Evolutionary conservation across 2,329 filamentous ascomycete species (phyloP), one percentile per base, ranked within the genome.

Genomic region (Arthrobotrys sinensis): DNA sequence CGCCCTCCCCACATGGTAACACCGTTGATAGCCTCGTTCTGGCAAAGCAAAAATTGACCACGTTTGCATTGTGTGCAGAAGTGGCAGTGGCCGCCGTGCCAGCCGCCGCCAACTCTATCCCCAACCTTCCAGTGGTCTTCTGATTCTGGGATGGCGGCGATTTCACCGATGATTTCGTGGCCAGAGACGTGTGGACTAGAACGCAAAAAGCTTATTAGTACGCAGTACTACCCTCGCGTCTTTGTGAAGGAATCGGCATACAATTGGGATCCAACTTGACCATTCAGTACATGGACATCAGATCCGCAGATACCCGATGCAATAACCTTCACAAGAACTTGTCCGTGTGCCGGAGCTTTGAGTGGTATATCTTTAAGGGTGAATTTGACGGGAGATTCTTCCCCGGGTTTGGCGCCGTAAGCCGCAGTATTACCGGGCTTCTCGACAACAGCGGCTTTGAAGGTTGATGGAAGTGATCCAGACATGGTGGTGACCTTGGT

Each of bases 161-260:
- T 86, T 11, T 89, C 88, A 10, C 92, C 91, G 68, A 94, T 88
- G 38, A 91, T 85, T 83, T 94, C 92, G 84, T 94, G 92, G 21
- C 92, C 92, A 0, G 91, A 90, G 1, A 90, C 84, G 4, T 89
- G 87, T 0, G 91, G 91, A 81, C 76, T 79, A 52, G 7, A 38
- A 24, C 28, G 2, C 10, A 28, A 24, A 48, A n/a, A 5, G 11
- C 5, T 16, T 6, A 16, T 48, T 57, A 73, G 62, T 28, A 21
- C 34, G 14, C 5, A 32, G 12, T 46, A 28, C 24, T 28, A 28
- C 24, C 2, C 24, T 24, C n/a, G 19, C 14, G 48, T 11, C 19
- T 21, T n/a, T 12, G 10, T 1, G n/a, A 65, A 36, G 21, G 12
- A 19, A 16, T 19, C 0, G 32, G 11, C 52, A 46, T 62, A 78